A percentile compares a stretch with the other conserved stretches of the same genome.
Evolutionary conservation across 2,329 filamentous ascomycete genomes (phyloP).

Genomic region (Xylariaceae sp.): DNA sequence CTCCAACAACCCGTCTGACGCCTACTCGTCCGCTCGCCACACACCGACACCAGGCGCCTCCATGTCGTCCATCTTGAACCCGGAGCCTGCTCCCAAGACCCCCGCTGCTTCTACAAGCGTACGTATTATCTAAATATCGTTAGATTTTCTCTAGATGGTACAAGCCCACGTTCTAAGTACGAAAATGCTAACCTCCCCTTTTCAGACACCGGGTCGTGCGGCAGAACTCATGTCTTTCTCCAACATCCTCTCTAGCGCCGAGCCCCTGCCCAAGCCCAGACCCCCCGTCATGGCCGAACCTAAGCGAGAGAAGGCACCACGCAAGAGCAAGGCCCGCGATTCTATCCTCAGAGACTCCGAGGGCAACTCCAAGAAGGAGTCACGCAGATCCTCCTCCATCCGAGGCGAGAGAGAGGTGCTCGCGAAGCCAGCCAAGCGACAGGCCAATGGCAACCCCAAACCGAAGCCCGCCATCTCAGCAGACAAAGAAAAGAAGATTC

Average conservation of each 20-base stretch:
- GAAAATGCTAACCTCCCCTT: slow-evolving; percentile 10
- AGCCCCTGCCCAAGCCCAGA: slow-evolving; percentile 58
- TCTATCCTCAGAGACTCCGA: slow-evolving; percentile 52
- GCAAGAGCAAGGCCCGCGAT: slow-evolving; percentile 49
- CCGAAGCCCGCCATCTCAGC: slow-evolving; percentile 47
- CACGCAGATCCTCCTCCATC: slow-evolving; percentile 51
- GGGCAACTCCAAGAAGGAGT: slow-evolving; percentile 43
- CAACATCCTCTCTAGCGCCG: slow-evolving; percentile 82
- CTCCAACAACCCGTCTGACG: slow-evolving; percentile 21
- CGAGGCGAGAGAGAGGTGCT: slow-evolving; percentile 44
- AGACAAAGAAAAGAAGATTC: slow-evolving; percentile 67
- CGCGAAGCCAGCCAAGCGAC: slow-evolving; percentile 54
- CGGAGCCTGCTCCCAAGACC: slow-evolving; percentile 28
- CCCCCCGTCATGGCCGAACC: slow-evolving; percentile 35
- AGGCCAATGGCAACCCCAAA: slow-evolving; percentile 57
- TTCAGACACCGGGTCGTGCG: slow-evolving; percentile 67
- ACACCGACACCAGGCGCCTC: slow-evolving; percentile 31
- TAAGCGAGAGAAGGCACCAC: slow-evolving; percentile 36
- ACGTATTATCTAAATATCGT: slow-evolving; percentile 14
- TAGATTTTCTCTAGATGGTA: not conserved
- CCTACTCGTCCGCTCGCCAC: slow-evolving; percentile 24
- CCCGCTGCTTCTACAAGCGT: slow-evolving; percentile 28
- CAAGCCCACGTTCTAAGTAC: not conserved
- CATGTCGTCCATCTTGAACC: slow-evolving; percentile 33
- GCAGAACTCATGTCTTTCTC: slow-evolving; percentile 94